Conservation (phyloP, 306 rosid genomes). For the Trifolium fragiferum region DNA sequence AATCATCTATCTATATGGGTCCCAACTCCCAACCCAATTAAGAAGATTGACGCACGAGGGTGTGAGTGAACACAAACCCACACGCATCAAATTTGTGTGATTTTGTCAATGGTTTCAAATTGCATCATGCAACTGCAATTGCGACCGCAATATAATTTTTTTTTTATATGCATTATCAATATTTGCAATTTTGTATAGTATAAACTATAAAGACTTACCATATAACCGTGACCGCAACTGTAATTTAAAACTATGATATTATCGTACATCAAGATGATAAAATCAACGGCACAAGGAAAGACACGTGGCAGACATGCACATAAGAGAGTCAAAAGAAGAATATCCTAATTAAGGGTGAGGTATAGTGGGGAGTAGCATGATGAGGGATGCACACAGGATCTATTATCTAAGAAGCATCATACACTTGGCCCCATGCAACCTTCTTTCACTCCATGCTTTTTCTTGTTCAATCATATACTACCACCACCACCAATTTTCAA, state of each 20-base stretch:
- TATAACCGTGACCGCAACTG: not conserved
- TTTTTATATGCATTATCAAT: no score
- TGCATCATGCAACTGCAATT: not conserved
- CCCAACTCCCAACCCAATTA: constrained; percentile 12
- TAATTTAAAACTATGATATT: constrained; percentile 35
- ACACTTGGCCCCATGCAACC: constrained; percentile 45
- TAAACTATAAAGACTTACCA: not conserved
- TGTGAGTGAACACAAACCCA: constrained; percentile 41
- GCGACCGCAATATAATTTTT: not conserved
- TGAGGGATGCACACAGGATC: constrained; percentile 57
- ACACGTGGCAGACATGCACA: constrained; percentile 80
- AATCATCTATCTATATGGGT: constrained; percentile 44
- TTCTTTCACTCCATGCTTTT: constrained; percentile 58
- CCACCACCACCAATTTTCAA: constrained; percentile 45
- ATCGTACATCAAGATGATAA: constrained; percentile 49
- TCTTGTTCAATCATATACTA: constrained; percentile 53
- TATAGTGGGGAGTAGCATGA: constrained; percentile 75
- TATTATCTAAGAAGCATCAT: constrained; percentile 34
- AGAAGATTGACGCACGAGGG: constrained; percentile 47
- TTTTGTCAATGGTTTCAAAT: not conserved
- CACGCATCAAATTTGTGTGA: constrained; percentile 38
- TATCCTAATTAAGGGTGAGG: constrained; percentile 28
- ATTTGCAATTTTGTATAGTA: not conserved
- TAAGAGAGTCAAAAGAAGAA: constrained; percentile 40
- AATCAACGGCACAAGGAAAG: constrained; percentile 53